A percentile compares a stretch with the other conserved stretches of the same genome.
Conservation (phyloP, 2,329 filamentous ascomycete species). For the Trichoderma lentiforme region DNA sequence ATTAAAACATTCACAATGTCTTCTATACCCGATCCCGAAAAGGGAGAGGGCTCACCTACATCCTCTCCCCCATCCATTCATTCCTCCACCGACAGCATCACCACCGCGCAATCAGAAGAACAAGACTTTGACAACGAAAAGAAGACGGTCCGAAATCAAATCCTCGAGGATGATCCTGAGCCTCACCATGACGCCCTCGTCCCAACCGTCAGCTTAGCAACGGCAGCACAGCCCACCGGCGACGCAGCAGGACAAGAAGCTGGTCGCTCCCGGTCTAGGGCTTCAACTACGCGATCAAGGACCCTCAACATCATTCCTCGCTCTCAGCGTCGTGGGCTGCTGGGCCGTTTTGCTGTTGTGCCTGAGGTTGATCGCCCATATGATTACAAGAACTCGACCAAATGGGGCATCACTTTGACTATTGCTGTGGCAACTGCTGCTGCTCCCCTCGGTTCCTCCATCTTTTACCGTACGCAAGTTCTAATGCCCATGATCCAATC, state of each 20-base stretch:
- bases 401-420: conserved; percentile 81
- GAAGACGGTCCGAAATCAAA: background rate
- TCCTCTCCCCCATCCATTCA: background rate
- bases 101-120: conserved; percentile 3
- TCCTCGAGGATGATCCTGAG: background rate
- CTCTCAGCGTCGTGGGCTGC: conserved; percentile 62
- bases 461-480: conserved; percentile 68
- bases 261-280: conserved; percentile 29
- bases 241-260: background rate
- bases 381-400: conserved; percentile 68
- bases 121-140: conserved; percentile 1
- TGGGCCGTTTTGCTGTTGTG: conserved; percentile 67
- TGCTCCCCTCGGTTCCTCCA: conserved; percentile 79
- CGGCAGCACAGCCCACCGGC: background rate
- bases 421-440: conserved; percentile 73
- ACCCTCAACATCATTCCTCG: conserved; percentile 41
- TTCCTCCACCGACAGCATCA: background rate
- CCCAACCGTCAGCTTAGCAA: conserved; percentile 4
- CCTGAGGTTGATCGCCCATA: conserved; percentile 76
- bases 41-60: background rate
- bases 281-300: conserved; percentile 40
- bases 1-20: background rate
- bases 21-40: background rate
- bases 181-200: conserved; percentile 9
- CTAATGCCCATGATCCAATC: background rate